A percentile compares a stretch with the other conserved stretches of the same genome.
These are phyloP conservation scores for Sclerotinia subarctica DNA, from an alignment of 2,329 filamentous ascomycete genomes.

Conservation along the genomic window DNA sequence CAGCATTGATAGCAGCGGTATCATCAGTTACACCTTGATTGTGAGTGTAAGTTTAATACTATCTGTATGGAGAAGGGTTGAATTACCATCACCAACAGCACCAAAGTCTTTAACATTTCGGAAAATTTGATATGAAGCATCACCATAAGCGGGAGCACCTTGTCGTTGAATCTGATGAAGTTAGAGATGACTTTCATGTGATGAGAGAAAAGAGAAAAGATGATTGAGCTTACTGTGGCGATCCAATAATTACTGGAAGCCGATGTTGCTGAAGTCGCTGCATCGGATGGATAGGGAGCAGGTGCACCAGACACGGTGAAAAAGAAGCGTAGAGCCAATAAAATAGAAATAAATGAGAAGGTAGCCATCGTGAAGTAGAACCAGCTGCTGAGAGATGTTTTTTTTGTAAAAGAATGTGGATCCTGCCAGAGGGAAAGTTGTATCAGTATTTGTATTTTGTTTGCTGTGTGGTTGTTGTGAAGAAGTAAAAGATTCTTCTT, in stretches of 20 bases:
- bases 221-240: constrained; percentile 22
- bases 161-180: constrained; percentile 32
- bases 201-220: neutral
- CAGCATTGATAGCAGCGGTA: constrained; percentile 79
- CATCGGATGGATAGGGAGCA: constrained; percentile 23
- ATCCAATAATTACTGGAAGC: constrained; percentile 34
- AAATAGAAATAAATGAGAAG: constrained; percentile 34
- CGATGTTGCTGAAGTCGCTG: constrained; percentile 25
- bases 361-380: constrained; percentile 38
- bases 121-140: constrained; percentile 65
- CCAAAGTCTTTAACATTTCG: constrained; percentile 76
- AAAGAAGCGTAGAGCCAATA: constrained; percentile 35
- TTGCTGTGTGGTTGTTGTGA: constrained; percentile 4
- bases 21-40: constrained; percentile 66
- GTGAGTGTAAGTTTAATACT: constrained; percentile 50
- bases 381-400: constrained; percentile 37
- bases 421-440: constrained; percentile 24
- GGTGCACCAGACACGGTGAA: constrained; percentile 33
- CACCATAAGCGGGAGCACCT: constrained; percentile 39
- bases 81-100: constrained; percentile 59
- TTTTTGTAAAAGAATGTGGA: constrained; percentile 33
- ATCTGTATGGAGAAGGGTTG: constrained; percentile 33
- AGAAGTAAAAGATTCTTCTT: neutral
- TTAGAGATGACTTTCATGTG: neutral
- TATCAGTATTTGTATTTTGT: constrained; percentile 25